Evolutionary conservation across 768 basidiomycete species (phyloP).

Genomic region (Suillus americanus): DNA sequence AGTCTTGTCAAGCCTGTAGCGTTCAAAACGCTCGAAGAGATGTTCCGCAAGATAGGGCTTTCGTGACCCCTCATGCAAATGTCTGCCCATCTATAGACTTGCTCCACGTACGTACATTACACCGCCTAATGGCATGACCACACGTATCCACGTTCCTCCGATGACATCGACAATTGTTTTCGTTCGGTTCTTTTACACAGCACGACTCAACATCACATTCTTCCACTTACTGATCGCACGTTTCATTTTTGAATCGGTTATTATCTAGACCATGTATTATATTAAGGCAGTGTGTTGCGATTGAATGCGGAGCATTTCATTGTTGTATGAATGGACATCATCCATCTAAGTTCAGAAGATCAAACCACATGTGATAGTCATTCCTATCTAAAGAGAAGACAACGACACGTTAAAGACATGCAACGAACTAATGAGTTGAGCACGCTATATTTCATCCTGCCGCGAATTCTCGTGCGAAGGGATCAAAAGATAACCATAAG

Average conservation of each 20-base stretch:
- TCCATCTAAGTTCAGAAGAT: background rate
- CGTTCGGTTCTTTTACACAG: background rate
- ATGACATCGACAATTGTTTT: background rate
- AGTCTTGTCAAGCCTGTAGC: constrained; percentile 95
- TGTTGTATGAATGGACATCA: background rate
- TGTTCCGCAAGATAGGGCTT: constrained; percentile 72
- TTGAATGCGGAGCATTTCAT: background rate
- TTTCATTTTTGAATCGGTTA: background rate
- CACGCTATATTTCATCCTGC: background rate
- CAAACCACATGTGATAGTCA: background rate
- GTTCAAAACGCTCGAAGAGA: constrained; percentile 86
- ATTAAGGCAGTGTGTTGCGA: background rate
- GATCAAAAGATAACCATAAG: background rate
- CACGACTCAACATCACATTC: background rate
- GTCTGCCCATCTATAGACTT: constrained; percentile 1
- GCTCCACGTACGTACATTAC: constrained; percentile 3
- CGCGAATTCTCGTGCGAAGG: background rate
- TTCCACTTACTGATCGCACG: background rate
- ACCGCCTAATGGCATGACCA: constrained; percentile 1
- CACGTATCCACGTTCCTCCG: background rate
- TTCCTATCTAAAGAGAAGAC: background rate
- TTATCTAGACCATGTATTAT: background rate
- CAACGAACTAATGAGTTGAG: background rate
- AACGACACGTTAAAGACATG: background rate
- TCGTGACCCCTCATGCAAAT: constrained; percentile 28